Percentiles rank a stretch among this genome's conserved stretches.
These are phyloP conservation scores for Mortierella sp. DNA, from an alignment of 371 early-diverging fungal species.

Conservation along the genomic window DNA sequence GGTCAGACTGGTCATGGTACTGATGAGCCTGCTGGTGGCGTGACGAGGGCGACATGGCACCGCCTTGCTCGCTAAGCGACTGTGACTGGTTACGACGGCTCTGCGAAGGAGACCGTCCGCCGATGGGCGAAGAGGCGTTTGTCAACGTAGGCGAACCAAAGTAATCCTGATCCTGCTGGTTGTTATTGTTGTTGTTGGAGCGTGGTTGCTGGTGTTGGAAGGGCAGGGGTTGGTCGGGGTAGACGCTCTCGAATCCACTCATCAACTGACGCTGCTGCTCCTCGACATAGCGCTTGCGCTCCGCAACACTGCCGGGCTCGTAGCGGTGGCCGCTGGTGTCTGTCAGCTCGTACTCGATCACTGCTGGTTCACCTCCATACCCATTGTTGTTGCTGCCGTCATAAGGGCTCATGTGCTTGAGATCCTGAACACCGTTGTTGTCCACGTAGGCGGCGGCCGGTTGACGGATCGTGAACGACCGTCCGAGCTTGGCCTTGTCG, in stretches of 20 bases:
- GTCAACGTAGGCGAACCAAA: not conserved
- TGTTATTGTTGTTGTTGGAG: not conserved
- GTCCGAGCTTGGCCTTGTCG: constrained; percentile 33
- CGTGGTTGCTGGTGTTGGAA: constrained; percentile 11
- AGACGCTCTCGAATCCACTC: constrained; percentile 38
- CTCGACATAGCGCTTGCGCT: constrained; percentile 47
- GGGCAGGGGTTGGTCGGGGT: constrained; percentile 8
- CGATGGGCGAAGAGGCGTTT: not conserved
- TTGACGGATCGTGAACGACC: constrained; percentile 50
- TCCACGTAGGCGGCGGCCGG: constrained; percentile 29
- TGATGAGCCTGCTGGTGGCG: not conserved
- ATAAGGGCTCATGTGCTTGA: constrained; percentile 27
- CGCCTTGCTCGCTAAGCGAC: not conserved
- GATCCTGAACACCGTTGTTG: constrained; percentile 22
- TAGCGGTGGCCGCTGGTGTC: constrained; percentile 19
- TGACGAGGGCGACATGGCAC: not conserved
- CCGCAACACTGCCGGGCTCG: constrained; percentile 31
- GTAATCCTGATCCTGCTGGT: not conserved
- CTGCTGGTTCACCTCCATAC: constrained; percentile 18
- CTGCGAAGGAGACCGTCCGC: constrained; percentile 1
- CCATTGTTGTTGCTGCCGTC: constrained; percentile 16
- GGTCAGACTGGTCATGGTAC: not conserved
- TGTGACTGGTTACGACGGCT: constrained; percentile 13
- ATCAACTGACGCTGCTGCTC: constrained; percentile 46
- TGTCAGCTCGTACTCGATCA: constrained; percentile 45